Base-by-base conservation (phyloP, 1,284 basidiomycete species). In the Marasmius fiardii region DNA sequence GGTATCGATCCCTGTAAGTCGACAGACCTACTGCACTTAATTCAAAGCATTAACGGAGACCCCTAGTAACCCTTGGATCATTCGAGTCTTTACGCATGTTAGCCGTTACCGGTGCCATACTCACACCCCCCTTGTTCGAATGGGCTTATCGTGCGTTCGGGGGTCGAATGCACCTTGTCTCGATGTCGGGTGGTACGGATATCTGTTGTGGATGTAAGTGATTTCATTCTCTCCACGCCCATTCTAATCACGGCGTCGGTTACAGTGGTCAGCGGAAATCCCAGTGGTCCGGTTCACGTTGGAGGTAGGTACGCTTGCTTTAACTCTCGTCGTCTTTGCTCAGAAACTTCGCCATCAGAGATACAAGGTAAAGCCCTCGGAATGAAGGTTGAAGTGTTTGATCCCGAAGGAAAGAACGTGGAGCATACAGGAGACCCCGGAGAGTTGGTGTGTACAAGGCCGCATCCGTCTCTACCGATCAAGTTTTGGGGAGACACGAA, bases 391-490 rank as follows among this genome's bases (percentile, higher is more conserved):
- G 81, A 83, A 57, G 72, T 89, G 2, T 86, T 83, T 58, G 82
- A 86, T 58, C 70, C 74, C 2, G 64, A 62, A 18, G 79, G 81
- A 24, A 75, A 75, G 21, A 83, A 83, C 61, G 80, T 85, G 43
- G 83, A 85, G 60, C 69, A 81, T 52, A 78, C 75, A 0, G 81
- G 81, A 4, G 63, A 70, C 50, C 77, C 86, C 3, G 86, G 86
- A n/a, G 86, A 88, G 63, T 69, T 88, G 33, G 85, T 87, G 11
- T 83, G 86, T 65, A 84, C 83, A 5, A 75, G 85, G 12, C 88
- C 93, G 1, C 93, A 95, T 70, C 92, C 92, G 0, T 92, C 89
- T n/a, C 74, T 93, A 56, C 93, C 93, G 2, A 66, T 95, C 14
- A 80, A 77, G 18, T 94, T 96, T 71, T 90, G 92, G 89, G 83